phyloP scores from a whole-genome alignment of 208 protist species.

The Leptomonas pyrrhocoris region DNA sequence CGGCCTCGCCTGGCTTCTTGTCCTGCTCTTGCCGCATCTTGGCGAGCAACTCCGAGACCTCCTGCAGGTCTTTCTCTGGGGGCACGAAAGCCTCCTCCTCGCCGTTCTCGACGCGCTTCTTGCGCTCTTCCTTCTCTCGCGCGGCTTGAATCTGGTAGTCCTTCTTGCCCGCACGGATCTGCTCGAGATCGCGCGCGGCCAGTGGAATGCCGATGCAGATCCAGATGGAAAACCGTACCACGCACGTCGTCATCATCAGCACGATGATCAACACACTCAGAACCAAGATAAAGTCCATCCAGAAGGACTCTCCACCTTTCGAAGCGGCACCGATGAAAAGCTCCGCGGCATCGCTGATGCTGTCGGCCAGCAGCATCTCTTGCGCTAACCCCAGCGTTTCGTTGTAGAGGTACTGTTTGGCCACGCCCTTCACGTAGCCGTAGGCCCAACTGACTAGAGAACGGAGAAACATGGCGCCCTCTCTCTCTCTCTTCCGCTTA shows the following conservation, averaged over 20 bases:
- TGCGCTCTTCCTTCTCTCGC: constrained; percentile 32
- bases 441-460: constrained; percentile 24
- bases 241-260: constrained; percentile 35
- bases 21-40: constrained; percentile 6
- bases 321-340: constrained; percentile 39
- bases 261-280: constrained; percentile 27
- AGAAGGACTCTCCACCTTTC: constrained; percentile 35
- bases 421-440: constrained; percentile 23
- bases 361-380: constrained; percentile 37
- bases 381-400: constrained; percentile 34
- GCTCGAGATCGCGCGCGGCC: constrained; percentile 29
- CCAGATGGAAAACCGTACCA: constrained; percentile 46
- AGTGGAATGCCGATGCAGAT: constrained; percentile 38
- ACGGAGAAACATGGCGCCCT: constrained; percentile 2
- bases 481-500: not conserved
- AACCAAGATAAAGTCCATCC: constrained; percentile 44
- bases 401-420: constrained; percentile 45
- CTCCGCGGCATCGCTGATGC: constrained; percentile 38
- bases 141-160: constrained; percentile 38
- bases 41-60: constrained; percentile 24
- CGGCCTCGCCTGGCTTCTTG: not conserved
- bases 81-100: constrained; percentile 28
- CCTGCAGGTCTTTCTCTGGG: constrained; percentile 32
- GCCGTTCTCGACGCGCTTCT: constrained; percentile 24
- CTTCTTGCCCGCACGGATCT: constrained; percentile 34